Evolutionary conservation across 2,329 filamentous ascomycete genomes (phyloP), one percentile per base, ranked within the genome.

Genomic region (Ceratocystis lukuohia): DNA sequence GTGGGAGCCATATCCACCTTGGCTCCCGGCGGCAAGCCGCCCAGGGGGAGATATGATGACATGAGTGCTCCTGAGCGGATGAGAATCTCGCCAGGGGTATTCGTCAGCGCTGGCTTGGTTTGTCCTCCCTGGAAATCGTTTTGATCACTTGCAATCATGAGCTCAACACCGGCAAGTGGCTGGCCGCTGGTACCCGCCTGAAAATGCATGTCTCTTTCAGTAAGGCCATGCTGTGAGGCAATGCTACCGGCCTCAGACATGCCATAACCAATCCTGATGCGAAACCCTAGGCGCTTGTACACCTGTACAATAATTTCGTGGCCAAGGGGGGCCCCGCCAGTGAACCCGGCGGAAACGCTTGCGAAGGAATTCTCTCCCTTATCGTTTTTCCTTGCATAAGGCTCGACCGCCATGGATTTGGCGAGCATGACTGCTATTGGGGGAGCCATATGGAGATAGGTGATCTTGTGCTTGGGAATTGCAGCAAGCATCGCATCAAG

Each of bases 161-260:
- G 79, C 74, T 84, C 86, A 5, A 83, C 85, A 69, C 87, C 82
- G 70, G 82, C 84, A 71, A 91, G 89, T 10, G 88, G 79, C 53
- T 79, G 77, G 1, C 88, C 77, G 70, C 84, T 83, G 65, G 87
- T 87, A 7, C 89, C 86, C 3, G 77, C 75, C 45, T 76, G 71
- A 71, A 79, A 69, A 74, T 78, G 65, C 65, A 78, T 75, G 12
- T 78, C 79, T 5, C 71, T 74, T 66, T 82, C 77, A 1, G 72
- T 76, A 0, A 83, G 77, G 64, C 87, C 80, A 72, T 80, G 84
- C 64, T 83, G 83, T 1, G 85, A 76, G 2, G 84, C 76, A 0
- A 86, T 82, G 71, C 85, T 88, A 15, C 87, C 89, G 2, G 78
- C 80, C 74, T 91, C 88, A 12, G 87, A 89, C 82, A 91, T 87